Base-by-base conservation (phyloP, 352 stramenopile genomes). In the Pythium rhizo-oryzae region DNA sequence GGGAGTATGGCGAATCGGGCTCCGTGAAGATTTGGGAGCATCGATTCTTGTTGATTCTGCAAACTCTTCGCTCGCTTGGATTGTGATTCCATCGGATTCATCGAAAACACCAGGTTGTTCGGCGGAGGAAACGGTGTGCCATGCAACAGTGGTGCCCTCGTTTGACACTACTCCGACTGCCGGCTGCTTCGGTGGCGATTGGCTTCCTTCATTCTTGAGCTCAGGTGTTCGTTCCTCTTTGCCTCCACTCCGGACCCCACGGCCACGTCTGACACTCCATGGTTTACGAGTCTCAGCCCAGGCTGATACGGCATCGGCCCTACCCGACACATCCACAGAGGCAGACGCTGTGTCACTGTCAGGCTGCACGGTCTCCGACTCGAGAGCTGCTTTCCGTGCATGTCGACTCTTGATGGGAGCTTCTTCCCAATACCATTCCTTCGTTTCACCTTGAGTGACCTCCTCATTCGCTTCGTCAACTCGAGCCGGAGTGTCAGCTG, bases 391-490 rank as follows among this genome's bases (percentile, higher is more conserved):
- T 55, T 65, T 59, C n/a, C 37, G n/a, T 16, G 52, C 58, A 35
- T 65, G 53, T 44, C 66, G 59, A 35, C 66, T 67, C 33, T 63
- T 62, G 30, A 72, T 65, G n/a, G 66, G 66, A 12, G 59, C 59
- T 30, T 67, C 59, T 19, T 72, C 66, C 66, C 66, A 72, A 15
- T 57, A 21, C 65, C 51, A 59, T 21, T 60, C 47, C 16, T 53
- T 49, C 7, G 19, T 28, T 24, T 70, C 56, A 19, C 28, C 16
- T 1, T 39, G 9, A 50, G 39, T 4, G 16, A 54, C 23, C 35
- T n/a, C 28, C 2, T 39, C 43, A 15, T 62, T 30, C 2, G 18
- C 18, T n/a, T 12, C 18, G 6, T 39, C 15, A 18, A 39, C 15
- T 30, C 33, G 46, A 7, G 18, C 30, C 15, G 37, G 15, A 43